These are phyloP conservation scores for Acacia concinna DNA, from an alignment of 331 rosid species.

Conservation along the genomic window DNA sequence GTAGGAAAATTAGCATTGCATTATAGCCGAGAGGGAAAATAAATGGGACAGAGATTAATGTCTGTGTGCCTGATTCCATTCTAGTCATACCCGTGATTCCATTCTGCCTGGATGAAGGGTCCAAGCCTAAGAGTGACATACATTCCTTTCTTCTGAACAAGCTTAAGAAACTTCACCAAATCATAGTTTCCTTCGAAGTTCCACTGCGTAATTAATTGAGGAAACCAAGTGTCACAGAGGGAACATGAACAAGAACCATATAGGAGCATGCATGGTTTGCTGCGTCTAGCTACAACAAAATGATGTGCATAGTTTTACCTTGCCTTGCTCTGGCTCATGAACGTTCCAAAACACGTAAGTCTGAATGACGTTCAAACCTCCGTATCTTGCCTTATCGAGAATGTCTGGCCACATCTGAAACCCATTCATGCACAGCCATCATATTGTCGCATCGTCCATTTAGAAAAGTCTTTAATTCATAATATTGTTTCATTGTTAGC, in stretches of 20 bases:
- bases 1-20: neutral
- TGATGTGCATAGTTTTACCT: slow-evolving; percentile 33
- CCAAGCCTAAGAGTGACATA: slow-evolving; percentile 80
- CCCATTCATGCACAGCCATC: slow-evolving; percentile 3
- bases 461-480: neutral
- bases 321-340: slow-evolving; percentile 77
- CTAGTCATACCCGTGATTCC: slow-evolving; percentile 85
- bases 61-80: neutral
- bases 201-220: slow-evolving; percentile 41
- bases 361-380: slow-evolving; percentile 79
- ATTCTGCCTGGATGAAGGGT: slow-evolving; percentile 98
- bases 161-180: slow-evolving; percentile 62
- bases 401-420: slow-evolving; percentile 81
- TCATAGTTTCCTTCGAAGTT: slow-evolving; percentile 55
- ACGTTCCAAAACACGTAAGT: slow-evolving; percentile 94
- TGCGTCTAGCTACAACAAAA: neutral
- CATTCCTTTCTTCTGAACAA: slow-evolving; percentile 57
- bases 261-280: neutral
- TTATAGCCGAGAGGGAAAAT: neutral
- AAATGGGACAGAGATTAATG: neutral
- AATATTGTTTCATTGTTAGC: neutral
- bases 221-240: slow-evolving; percentile 7
- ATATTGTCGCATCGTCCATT: neutral
- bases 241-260: neutral
- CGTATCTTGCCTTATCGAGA: slow-evolving; percentile 61